Evolutionary conservation across 345 rosid genomes (phyloP).

Genomic region (Brassica nigra): DNA sequence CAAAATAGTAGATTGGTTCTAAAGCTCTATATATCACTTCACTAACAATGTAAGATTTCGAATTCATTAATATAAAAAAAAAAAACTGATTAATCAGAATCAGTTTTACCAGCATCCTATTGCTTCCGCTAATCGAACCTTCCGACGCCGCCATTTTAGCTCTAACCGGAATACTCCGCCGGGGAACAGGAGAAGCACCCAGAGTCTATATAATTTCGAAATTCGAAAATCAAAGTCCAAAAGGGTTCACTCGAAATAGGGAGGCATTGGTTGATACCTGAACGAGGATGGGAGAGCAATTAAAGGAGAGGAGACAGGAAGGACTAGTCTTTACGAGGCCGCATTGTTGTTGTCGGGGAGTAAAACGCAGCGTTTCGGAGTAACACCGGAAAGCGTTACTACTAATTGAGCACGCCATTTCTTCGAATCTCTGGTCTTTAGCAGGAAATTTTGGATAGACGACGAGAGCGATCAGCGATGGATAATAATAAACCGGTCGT

Average conservation of each 20-base stretch:
- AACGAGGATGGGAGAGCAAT: conserved; percentile 23
- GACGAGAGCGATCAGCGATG: not conserved
- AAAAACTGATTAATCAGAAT: not conserved
- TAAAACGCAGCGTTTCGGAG: conserved; percentile 56
- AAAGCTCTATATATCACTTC: too few species aligned
- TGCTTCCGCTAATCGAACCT: conserved; percentile 55
- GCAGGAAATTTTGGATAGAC: not conserved
- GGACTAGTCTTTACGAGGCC: conserved; percentile 44
- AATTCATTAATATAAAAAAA: too few species aligned
- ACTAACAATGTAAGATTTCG: too few species aligned
- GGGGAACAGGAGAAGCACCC: conserved; percentile 32
- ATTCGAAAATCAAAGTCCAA: not conserved
- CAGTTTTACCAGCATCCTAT: conserved; percentile 77
- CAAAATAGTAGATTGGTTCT: too few species aligned
- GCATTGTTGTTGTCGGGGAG: conserved; percentile 33
- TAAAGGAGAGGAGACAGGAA: conserved; percentile 38
- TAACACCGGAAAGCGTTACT: conserved; percentile 45
- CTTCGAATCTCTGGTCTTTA: conserved; percentile 4
- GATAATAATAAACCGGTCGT: conserved; percentile 13
- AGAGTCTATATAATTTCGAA: not conserved
- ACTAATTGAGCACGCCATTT: conserved; percentile 52
- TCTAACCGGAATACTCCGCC: conserved; percentile 47
- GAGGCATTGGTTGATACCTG: conserved; percentile 33
- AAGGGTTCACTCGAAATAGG: conserved; percentile 10
- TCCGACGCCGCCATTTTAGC: conserved; percentile 73